These are phyloP conservation scores for Asterionellopsis glacialis DNA, from an alignment of 108 stramenopile species.

Conservation along the genomic window DNA sequence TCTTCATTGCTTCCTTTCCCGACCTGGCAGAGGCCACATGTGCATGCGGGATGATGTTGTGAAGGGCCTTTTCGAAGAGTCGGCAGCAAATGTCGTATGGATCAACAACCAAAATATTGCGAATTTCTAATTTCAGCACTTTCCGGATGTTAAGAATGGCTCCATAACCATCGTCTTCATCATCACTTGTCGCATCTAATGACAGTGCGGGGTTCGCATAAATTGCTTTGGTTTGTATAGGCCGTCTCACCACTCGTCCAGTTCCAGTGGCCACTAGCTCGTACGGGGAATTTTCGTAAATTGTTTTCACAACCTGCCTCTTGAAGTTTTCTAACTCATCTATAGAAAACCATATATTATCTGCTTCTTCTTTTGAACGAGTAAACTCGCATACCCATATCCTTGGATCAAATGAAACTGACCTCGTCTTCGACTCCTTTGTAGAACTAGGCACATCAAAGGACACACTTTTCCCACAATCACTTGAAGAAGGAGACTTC, in stretches of 20 bases:
- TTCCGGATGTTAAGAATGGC: slow-evolving; percentile 14
- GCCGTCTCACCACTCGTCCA: slow-evolving; percentile 7
- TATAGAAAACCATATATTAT: slow-evolving; percentile 45
- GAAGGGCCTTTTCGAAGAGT: slow-evolving; percentile 54
- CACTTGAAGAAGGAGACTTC: neutral
- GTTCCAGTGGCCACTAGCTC: slow-evolving; percentile 29
- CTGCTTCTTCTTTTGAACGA: slow-evolving; percentile 5
- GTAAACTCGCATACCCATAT: slow-evolving; percentile 33
- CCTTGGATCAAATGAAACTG: slow-evolving; percentile 28
- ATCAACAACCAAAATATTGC: slow-evolving; percentile 58
- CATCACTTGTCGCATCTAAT: slow-evolving; percentile 17
- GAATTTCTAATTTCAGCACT: slow-evolving; percentile 24
- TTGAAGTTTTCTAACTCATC: slow-evolving; percentile 56
- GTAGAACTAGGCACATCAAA: neutral
- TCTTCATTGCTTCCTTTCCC: slow-evolving; percentile 47
- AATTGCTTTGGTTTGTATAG: neutral
- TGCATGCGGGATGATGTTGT: slow-evolving; percentile 43
- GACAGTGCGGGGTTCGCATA: slow-evolving; percentile 22
- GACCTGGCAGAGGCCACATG: slow-evolving; percentile 37
- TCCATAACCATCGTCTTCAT: slow-evolving; percentile 17
- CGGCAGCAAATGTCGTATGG: slow-evolving; percentile 56
- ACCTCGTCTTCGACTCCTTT: neutral
- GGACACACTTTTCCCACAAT: neutral
- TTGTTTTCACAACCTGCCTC: slow-evolving; percentile 45
- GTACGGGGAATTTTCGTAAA: slow-evolving; percentile 9